Percentiles rank a stretch among this genome's conserved stretches.
Evolutionary conservation across 2,329 filamentous ascomycete species (phyloP).

Genomic region (Blastomyces gilchristii): DNA sequence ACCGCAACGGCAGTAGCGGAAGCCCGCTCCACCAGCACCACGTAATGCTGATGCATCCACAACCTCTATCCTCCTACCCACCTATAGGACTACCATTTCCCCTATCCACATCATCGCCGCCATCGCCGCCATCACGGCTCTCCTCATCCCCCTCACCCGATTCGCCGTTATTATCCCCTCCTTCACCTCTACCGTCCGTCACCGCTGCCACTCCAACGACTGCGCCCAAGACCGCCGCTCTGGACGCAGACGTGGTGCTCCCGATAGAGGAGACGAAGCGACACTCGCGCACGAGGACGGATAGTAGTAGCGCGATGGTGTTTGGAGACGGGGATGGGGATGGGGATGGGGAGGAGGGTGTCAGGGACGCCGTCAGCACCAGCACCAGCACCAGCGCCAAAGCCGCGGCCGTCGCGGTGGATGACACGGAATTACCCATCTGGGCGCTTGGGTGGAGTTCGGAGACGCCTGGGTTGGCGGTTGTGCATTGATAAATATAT

Average conservation of each 20-base stretch:
- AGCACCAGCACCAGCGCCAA: too few relatives aligned
- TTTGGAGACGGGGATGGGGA: slow-evolving; percentile 17
- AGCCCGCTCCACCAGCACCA: not conserved
- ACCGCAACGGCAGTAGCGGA: not conserved
- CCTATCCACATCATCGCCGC: slow-evolving; percentile 17
- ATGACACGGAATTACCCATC: slow-evolving; percentile 37
- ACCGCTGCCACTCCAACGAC: not conserved
- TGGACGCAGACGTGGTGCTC: slow-evolving; percentile 6
- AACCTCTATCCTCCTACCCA: slow-evolving; percentile 19
- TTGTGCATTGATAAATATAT: slow-evolving; percentile 25
- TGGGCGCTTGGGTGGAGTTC: slow-evolving; percentile 35
- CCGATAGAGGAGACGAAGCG: slow-evolving; percentile 21
- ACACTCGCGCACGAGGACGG: slow-evolving; percentile 33
- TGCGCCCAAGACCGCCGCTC: slow-evolving; percentile 18
- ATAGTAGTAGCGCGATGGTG: slow-evolving; percentile 39
- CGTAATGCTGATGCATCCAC: not conserved
- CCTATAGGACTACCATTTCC: slow-evolving; percentile 24
- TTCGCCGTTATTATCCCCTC: not conserved
- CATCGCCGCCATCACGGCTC: not conserved
- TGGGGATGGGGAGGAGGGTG: slow-evolving; percentile 29
- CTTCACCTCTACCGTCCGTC: not conserved
- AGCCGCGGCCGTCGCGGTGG: slow-evolving; percentile 34
- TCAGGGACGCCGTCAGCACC: slow-evolving; percentile 5
- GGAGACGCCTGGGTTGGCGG: slow-evolving; percentile 30
- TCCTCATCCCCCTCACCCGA: not conserved